These are phyloP conservation scores for Penicillium waksmanii DNA, from an alignment of 495 filamentous ascomycete genomes.

Conservation along the genomic window DNA sequence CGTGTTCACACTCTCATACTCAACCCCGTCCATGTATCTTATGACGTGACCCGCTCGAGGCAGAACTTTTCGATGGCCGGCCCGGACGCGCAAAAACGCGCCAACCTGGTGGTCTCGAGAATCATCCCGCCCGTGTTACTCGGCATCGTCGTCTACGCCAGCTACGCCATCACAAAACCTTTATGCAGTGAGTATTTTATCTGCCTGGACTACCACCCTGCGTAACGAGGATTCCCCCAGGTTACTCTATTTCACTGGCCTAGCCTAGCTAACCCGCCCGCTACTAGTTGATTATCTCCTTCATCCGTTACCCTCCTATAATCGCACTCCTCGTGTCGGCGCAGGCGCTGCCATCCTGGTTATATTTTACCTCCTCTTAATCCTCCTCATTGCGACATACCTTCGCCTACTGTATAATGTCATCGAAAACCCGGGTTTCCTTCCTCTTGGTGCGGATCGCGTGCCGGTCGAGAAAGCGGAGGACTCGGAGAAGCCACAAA, in stretches of 20 bases:
- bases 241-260: constrained; percentile 7
- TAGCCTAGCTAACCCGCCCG: constrained; percentile 2
- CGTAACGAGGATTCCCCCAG: neutral
- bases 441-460: constrained; percentile 56
- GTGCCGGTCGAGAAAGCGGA: constrained; percentile 22
- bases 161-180: constrained; percentile 61
- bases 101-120: constrained; percentile 56
- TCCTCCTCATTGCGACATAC: constrained; percentile 69
- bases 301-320: constrained; percentile 46
- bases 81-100: constrained; percentile 44
- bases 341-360: constrained; percentile 69
- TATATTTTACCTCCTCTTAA: constrained; percentile 70
- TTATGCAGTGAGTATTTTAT: constrained; percentile 54
- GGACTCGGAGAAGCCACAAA: constrained; percentile 19
- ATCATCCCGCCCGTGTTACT: constrained; percentile 62
- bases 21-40: neutral
- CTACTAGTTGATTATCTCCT: constrained; percentile 66
- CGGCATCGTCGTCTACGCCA: constrained; percentile 62
- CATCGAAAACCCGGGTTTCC: constrained; percentile 67
- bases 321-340: constrained; percentile 47
- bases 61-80: constrained; percentile 11
- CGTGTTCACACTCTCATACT: neutral
- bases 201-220: neutral
- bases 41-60: constrained; percentile 9
- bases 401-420: constrained; percentile 68